These are phyloP conservation scores for Gentiana dahurica DNA, from an alignment of 257 asterid genomes.

Conservation along the genomic window DNA sequence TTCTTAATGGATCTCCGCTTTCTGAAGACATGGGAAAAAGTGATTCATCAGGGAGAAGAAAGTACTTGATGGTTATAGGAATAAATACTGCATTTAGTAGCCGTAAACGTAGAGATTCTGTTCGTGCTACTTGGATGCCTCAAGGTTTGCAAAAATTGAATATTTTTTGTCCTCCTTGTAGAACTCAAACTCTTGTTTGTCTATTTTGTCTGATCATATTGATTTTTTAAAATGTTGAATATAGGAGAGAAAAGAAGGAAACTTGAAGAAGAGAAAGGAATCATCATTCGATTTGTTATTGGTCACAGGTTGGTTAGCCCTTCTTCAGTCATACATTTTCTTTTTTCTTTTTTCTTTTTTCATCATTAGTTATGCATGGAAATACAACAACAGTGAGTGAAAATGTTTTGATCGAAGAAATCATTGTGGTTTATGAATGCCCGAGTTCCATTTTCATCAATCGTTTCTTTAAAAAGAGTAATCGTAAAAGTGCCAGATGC, in stretches of 20 bases:
- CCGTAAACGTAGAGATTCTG: slow-evolving; percentile 78
- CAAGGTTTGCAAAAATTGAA: slow-evolving; percentile 37
- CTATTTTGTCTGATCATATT: slow-evolving; percentile 7
- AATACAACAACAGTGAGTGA: too few relatives aligned
- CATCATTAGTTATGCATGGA: too few relatives aligned
- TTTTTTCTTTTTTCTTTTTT: too few relatives aligned
- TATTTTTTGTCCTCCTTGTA: background rate
- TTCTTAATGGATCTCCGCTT: slow-evolving; percentile 56
- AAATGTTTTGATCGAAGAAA: too few relatives aligned
- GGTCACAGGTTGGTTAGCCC: slow-evolving; percentile 55
- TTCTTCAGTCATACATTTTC: too few relatives aligned
- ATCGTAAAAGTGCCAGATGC: too few relatives aligned
- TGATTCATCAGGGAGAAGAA: slow-evolving; percentile 31
- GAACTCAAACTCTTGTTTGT: slow-evolving; percentile 4
- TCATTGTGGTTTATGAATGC: too few relatives aligned
- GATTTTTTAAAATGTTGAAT: slow-evolving; percentile 8
- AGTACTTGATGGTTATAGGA: slow-evolving; percentile 73
- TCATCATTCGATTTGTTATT: slow-evolving; percentile 69
- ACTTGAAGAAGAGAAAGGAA: slow-evolving; percentile 72
- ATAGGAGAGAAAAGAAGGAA: slow-evolving; percentile 61
- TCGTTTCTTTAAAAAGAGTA: too few relatives aligned
- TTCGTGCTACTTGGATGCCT: slow-evolving; percentile 96
- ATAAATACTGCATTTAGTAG: slow-evolving; percentile 91
- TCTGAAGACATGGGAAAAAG: slow-evolving; percentile 35
- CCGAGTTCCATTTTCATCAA: too few relatives aligned